Evolutionary conservation across 139 green algal species (phyloP), one percentile per base, ranked within the genome.

Genomic region (Coelastrella sp.): DNA sequence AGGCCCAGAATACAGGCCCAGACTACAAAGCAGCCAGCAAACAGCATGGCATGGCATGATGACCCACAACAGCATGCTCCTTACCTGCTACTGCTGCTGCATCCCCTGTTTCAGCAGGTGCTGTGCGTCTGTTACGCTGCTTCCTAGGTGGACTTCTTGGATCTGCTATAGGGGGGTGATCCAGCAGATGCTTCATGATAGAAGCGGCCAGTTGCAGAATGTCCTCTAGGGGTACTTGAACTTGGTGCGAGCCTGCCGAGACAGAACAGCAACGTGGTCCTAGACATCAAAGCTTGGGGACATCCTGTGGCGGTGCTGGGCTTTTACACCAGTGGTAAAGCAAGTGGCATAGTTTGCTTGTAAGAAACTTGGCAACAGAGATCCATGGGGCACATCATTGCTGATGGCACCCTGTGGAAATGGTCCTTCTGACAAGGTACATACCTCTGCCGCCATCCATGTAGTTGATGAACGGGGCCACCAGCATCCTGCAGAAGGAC

Each of bases 401-500:
- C n/a, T n/a, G n/a, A n/a, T n/a, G n/a, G n/a, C n/a, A n/a, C n/a
- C n/a, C n/a, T n/a, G n/a, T n/a, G n/a, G n/a, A n/a, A n/a, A n/a
- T n/a, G n/a, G n/a, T n/a, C n/a, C n/a, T n/a, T n/a, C n/a, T n/a
- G n/a, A n/a, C n/a, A n/a, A n/a, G n/a, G 17, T 2, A 1, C 71
- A 11, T 25, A 82, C 75, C 75, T 53, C 71, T 82, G 51, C 75
- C 75, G 7, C 53, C 15, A 8, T 82, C 75, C 51, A 82, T 35
- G 75, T 82, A 82, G 79, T 85, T n/a, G 40, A 85, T 38, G 48
- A 82, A 77, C 5, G 72, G 73, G 8, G 59, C 78, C n/a, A 64
- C 73, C 48, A 93, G 86, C 68, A 74, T 83, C 30, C 79, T 53
- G 88, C 93, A 96, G 84, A 96, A 94, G 11, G 89, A 84, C 62